Conservation (phyloP, 129 eudicot genomes). For the Lactuca sativa region DNA sequence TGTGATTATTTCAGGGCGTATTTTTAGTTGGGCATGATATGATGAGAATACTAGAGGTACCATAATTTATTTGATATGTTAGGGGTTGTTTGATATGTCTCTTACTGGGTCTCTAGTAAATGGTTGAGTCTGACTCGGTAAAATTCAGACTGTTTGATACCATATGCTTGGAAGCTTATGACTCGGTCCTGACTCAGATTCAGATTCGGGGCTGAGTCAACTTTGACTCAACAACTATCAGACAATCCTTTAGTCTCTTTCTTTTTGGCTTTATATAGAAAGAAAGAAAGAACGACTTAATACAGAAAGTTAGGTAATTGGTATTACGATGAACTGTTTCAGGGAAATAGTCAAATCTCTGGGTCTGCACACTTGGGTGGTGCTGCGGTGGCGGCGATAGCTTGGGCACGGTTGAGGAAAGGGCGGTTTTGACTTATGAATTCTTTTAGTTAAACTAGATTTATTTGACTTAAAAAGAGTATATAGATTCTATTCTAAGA, state of each 20-base stretch:
- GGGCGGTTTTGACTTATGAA: slow-evolving; percentile 46
- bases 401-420: slow-evolving; percentile 54
- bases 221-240: no score
- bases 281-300: no score
- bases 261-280: neutral
- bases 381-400: slow-evolving; percentile 74
- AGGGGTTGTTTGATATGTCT: no score
- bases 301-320: neutral
- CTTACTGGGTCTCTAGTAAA: no score
- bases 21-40: slow-evolving; percentile 70
- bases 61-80: slow-evolving; percentile 4
- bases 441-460: neutral
- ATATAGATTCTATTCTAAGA: neutral
- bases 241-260: no score
- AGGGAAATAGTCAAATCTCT: slow-evolving; percentile 72
- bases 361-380: slow-evolving; percentile 96
- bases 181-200: no score
- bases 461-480: slow-evolving; percentile 2
- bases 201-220: no score
- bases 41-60: slow-evolving; percentile 68
- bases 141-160: no score
- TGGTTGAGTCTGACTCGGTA: no score
- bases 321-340: slow-evolving; percentile 18
- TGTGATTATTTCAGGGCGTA: slow-evolving; percentile 56
- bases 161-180: no score